A percentile compares a stretch with the other conserved stretches of the same genome.
These are phyloP conservation scores for Mucor lusitanicus DNA, from an alignment of 371 early-diverging fungal species.

Conservation along the genomic window DNA sequence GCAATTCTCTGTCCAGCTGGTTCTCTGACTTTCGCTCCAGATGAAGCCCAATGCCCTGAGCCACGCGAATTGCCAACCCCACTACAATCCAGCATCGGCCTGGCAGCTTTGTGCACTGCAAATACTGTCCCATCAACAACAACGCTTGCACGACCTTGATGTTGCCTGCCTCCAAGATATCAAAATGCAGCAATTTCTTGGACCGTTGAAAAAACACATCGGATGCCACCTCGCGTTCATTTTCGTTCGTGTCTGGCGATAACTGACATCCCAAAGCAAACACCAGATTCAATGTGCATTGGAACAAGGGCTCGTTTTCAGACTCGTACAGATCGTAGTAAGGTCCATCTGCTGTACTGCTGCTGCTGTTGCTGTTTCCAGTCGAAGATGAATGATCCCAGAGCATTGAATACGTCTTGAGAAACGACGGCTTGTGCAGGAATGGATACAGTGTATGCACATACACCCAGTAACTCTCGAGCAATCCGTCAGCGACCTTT, in stretches of 20 bases:
- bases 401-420: slow-evolving; percentile 21
- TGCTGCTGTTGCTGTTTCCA: too few species aligned
- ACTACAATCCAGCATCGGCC: slow-evolving; percentile 34
- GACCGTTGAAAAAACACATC: slow-evolving; percentile 34
- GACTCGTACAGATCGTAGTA: slow-evolving; percentile 13
- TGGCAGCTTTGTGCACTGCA: slow-evolving; percentile 30
- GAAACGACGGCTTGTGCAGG: slow-evolving; percentile 26
- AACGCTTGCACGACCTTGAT: slow-evolving; percentile 31
- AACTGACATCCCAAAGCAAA: slow-evolving; percentile 33
- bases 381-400: slow-evolving; percentile 16
- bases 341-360: background rate
- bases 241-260: slow-evolving; percentile 28
- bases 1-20: slow-evolving; percentile 19
- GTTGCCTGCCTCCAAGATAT: slow-evolving; percentile 30
- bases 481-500: slow-evolving; percentile 25
- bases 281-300: slow-evolving; percentile 30
- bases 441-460: slow-evolving; percentile 34
- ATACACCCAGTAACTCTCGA: slow-evolving; percentile 25
- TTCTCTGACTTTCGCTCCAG: slow-evolving; percentile 14
- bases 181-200: slow-evolving; percentile 26
- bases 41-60: slow-evolving; percentile 31
- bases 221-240: slow-evolving; percentile 21
- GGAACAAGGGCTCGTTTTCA: slow-evolving; percentile 28
- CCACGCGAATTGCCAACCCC: slow-evolving; percentile 25
- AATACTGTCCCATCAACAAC: slow-evolving; percentile 32